Percentiles rank a stretch among this genome's conserved stretches.
Conservation (phyloP, 306 rosid genomes). For the Vigna unguiculata region DNA sequence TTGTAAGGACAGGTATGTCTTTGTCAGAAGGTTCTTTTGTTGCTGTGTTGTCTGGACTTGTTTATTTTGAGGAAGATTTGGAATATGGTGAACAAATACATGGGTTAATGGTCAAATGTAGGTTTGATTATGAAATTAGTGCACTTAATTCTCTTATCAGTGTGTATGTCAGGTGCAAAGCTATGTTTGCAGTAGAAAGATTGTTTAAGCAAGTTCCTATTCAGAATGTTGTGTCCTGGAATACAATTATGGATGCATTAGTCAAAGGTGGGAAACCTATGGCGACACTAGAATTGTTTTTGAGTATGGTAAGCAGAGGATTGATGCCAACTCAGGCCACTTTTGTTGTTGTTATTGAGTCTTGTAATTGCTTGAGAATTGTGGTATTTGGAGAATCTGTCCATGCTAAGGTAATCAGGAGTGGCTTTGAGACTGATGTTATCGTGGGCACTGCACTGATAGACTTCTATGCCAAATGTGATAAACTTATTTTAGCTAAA, state of each 20-base stretch:
- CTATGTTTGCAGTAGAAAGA: constrained; percentile 55
- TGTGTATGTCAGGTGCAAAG: constrained; percentile 63
- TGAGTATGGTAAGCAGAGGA: constrained; percentile 53
- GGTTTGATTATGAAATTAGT: constrained; percentile 53
- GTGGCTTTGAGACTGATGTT: constrained; percentile 67
- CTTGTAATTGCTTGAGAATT: constrained; percentile 50
- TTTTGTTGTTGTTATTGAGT: constrained; percentile 60
- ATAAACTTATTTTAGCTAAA: constrained; percentile 54
- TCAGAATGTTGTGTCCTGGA: constrained; percentile 65
- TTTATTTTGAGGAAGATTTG: constrained; percentile 56
- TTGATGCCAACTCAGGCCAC: constrained; percentile 62
- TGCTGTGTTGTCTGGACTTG: constrained; percentile 64
- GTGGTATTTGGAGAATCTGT: constrained; percentile 58
- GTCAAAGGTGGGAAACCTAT: constrained; percentile 51
- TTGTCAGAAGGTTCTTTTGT: constrained; percentile 69
- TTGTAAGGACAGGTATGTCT: constrained; percentile 51
- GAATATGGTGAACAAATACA: constrained; percentile 63
- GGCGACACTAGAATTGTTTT: constrained; percentile 59
- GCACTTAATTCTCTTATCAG: constrained; percentile 60
- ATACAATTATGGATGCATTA: constrained; percentile 59
- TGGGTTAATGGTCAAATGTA: constrained; percentile 63
- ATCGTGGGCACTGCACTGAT: constrained; percentile 70
- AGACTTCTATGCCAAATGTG: constrained; percentile 60
- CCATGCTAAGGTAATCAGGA: constrained; percentile 62
- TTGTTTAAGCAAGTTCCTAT: constrained; percentile 56